Conservation (phyloP, 2,329 filamentous ascomycete species). For the Pseudohalonectria lignicola region DNA sequence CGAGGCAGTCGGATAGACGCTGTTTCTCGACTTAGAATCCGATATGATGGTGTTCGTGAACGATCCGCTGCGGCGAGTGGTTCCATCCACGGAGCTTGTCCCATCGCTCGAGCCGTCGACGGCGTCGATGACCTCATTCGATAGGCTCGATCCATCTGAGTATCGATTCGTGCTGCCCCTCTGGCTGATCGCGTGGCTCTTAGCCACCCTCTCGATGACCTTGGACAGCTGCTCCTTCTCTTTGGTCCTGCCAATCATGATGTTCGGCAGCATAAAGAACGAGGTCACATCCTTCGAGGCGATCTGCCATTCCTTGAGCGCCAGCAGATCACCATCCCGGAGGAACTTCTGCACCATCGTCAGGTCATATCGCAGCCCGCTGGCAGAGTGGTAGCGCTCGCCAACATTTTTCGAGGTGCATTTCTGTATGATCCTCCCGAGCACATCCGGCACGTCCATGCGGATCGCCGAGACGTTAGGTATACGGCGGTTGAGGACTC, state of each 20-base stretch:
- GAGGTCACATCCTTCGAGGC: slow-evolving; percentile 82
- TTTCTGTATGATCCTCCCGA: slow-evolving; percentile 77
- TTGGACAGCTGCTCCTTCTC: slow-evolving; percentile 61
- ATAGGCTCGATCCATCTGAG: slow-evolving; percentile 43
- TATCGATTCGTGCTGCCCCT: slow-evolving; percentile 31
- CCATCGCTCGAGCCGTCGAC: slow-evolving; percentile 48
- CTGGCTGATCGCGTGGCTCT: slow-evolving; percentile 42
- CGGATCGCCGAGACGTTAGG: slow-evolving; percentile 66
- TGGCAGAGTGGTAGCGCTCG: slow-evolving; percentile 82
- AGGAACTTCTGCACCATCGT: slow-evolving; percentile 63
- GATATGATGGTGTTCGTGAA: slow-evolving; percentile 30
- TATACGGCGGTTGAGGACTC: slow-evolving; percentile 69
- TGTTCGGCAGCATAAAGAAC: slow-evolving; percentile 75
- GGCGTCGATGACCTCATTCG: slow-evolving; percentile 33
- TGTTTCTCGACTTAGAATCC: slow-evolving; percentile 27
- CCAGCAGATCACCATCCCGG: slow-evolving; percentile 60
- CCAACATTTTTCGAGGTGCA: slow-evolving; percentile 83
- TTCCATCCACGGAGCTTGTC: slow-evolving; percentile 44
- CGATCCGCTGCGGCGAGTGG: slow-evolving; percentile 35
- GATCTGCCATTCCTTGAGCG: slow-evolving; percentile 63
- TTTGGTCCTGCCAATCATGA: slow-evolving; percentile 68
- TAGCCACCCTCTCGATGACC: slow-evolving; percentile 67
- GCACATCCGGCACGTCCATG: slow-evolving; percentile 72
- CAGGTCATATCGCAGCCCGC: slow-evolving; percentile 75
- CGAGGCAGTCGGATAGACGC: slow-evolving; percentile 29